A percentile compares a stretch with the other conserved stretches of the same genome.
Evolutionary conservation across 352 stramenopile genomes (phyloP).

Genomic region (Globisporangium emineosum): DNA sequence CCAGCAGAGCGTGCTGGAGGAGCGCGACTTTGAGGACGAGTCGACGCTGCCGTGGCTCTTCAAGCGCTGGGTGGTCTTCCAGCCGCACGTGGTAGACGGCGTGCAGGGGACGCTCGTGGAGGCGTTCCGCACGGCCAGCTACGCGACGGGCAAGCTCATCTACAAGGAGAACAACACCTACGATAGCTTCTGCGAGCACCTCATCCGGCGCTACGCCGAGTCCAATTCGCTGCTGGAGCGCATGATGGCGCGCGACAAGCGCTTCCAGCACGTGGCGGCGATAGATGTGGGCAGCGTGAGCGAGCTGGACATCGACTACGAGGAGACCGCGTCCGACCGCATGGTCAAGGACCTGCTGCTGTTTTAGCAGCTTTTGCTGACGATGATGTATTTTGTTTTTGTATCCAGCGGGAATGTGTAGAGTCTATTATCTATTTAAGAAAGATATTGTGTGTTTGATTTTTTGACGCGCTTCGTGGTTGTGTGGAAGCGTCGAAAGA

Average conservation of each 20-base stretch:
- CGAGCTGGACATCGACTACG: conserved; percentile 34
- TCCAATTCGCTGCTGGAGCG: conserved; percentile 78
- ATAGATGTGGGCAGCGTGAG: conserved; percentile 33
- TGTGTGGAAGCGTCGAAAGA: too few species aligned
- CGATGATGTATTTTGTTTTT: not conserved
- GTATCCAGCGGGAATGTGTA: not conserved
- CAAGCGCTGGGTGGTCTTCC: conserved; percentile 88
- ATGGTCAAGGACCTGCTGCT: conserved; percentile 87
- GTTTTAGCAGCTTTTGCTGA: conserved; percentile 32
- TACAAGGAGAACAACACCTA: conserved; percentile 90
- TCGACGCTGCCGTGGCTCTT: conserved; percentile 82
- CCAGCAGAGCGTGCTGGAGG: conserved; percentile 80
- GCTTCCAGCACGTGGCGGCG: conserved; percentile 51
- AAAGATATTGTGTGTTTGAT: conserved; percentile 18
- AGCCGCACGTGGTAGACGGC: conserved; percentile 60
- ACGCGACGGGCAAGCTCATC: conserved; percentile 76
- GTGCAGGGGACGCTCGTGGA: conserved; percentile 79
- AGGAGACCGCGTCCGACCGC: conserved; percentile 71
- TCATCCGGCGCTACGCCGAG: conserved; percentile 84
- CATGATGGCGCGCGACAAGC: conserved; percentile 79
- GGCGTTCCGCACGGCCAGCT: conserved; percentile 80
- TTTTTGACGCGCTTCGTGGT: too few species aligned
- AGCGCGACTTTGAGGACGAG: conserved; percentile 81
- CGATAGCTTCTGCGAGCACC: conserved; percentile 87
- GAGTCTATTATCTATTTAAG: conserved; percentile 25